Conservation (phyloP, 2,329 filamentous ascomycete genomes). For the Ophiostoma piceae region DNA sequence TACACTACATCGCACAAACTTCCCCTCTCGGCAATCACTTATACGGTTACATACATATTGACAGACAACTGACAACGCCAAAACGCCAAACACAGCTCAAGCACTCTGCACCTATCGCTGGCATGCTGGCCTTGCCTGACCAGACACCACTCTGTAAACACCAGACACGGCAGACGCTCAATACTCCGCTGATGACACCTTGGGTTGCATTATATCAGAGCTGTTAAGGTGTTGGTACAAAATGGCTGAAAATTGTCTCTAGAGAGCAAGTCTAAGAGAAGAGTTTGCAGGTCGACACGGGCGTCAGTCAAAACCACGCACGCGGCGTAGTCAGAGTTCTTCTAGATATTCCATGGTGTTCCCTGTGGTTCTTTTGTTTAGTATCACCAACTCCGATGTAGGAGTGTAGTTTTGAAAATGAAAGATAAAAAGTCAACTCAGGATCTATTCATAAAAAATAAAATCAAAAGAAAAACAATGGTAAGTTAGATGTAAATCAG, state of each 20-base stretch:
- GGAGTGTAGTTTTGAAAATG: background rate
- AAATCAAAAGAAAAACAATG: too few species aligned
- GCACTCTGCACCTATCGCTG: slow-evolving; percentile 21
- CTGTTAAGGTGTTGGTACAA: slow-evolving; percentile 17
- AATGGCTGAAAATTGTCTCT: background rate
- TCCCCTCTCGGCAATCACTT: slow-evolving; percentile 15
- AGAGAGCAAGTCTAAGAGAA: background rate
- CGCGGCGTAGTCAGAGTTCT: background rate
- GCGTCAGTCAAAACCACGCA: background rate
- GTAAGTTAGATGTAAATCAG: too few species aligned
- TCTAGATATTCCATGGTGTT: background rate
- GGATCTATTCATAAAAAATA: too few species aligned
- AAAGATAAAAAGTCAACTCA: too few species aligned
- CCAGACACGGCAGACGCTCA: slow-evolving; percentile 12
- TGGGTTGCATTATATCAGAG: slow-evolving; percentile 23
- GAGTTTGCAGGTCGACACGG: background rate
- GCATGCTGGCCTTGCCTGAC: background rate
- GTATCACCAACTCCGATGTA: background rate
- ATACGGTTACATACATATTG: slow-evolving; percentile 12
- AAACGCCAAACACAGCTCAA: background rate
- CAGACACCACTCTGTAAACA: background rate
- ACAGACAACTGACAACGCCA: background rate
- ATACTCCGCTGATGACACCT: slow-evolving; percentile 18
- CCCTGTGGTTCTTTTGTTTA: background rate
- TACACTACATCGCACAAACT: background rate